Percentiles rank a stretch among this genome's conserved stretches.
phyloP scores from a whole-genome alignment of 768 basidiomycete genomes.

The Rhodotorula sphaerocarpa region DNA sequence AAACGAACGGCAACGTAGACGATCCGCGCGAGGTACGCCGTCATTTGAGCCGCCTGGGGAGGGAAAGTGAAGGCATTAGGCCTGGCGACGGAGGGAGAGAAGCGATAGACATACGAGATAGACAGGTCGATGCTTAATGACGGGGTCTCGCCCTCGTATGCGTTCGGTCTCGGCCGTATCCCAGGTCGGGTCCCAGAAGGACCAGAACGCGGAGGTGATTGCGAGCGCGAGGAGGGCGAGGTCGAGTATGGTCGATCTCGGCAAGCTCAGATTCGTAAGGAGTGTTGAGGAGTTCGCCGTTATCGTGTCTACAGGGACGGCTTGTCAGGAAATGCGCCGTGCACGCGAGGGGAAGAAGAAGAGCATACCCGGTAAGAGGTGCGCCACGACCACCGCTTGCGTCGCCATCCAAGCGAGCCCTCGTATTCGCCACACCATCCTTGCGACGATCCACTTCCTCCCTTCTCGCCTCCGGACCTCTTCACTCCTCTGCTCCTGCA shows the following conservation, averaged over 20 bases:
- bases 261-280: too few species aligned
- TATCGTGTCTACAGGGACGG: too few species aligned
- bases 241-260: not conserved
- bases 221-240: not conserved
- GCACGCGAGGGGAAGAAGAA: too few species aligned
- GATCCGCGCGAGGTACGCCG: too few species aligned
- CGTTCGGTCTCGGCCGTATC: not conserved
- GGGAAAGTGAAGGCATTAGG: not conserved
- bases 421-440: slow-evolving; percentile 8
- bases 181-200: slow-evolving; percentile 32
- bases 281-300: too few species aligned
- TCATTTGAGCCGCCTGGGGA: too few species aligned
- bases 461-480: not conserved
- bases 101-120: slow-evolving; percentile 7
- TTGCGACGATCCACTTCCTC: slow-evolving; percentile 5
- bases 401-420: slow-evolving; percentile 3
- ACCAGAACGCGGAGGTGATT: slow-evolving; percentile 8
- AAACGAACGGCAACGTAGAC: too few species aligned
- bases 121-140: not conserved
- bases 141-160: not conserved
- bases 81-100: not conserved
- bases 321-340: too few species aligned
- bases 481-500: not conserved
- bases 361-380: too few species aligned
- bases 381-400: not conserved